A percentile compares a stretch with the other conserved stretches of the same genome.
Conservation (phyloP, 2,329 filamentous ascomycete species). For the Tolypocladium ovalisporum region DNA sequence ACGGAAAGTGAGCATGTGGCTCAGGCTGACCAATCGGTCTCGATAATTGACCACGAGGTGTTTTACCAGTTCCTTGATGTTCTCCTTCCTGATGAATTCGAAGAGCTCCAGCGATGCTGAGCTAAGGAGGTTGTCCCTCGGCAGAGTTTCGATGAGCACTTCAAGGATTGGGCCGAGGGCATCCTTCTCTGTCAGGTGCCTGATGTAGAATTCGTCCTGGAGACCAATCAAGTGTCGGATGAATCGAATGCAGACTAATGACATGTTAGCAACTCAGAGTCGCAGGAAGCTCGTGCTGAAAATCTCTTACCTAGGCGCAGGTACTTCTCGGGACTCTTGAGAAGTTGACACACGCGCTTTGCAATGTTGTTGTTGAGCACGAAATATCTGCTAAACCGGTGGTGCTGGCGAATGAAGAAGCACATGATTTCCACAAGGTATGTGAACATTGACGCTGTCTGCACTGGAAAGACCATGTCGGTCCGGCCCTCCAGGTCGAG, state of each 20-base stretch:
- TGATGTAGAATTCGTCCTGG: slow-evolving; percentile 85
- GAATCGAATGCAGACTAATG: slow-evolving; percentile 75
- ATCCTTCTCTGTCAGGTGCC: slow-evolving; percentile 69
- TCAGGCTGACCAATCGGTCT: slow-evolving; percentile 63
- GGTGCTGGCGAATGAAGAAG: slow-evolving; percentile 87
- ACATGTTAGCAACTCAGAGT: slow-evolving; percentile 9
- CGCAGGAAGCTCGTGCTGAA: slow-evolving; percentile 6
- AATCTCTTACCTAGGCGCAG: slow-evolving; percentile 64
- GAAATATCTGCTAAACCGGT: slow-evolving; percentile 78
- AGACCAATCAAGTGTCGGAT: slow-evolving; percentile 78
- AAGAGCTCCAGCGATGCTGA: slow-evolving; percentile 93
- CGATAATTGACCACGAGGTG: slow-evolving; percentile 79
- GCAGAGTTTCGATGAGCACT: slow-evolving; percentile 75
- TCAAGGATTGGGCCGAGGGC: slow-evolving; percentile 78
- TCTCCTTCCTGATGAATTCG: slow-evolving; percentile 76
- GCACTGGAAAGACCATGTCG: slow-evolving; percentile 62
- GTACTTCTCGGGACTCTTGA: slow-evolving; percentile 80
- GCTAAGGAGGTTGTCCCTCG: slow-evolving; percentile 84
- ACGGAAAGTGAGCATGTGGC: slow-evolving; percentile 77
- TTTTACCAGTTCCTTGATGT: slow-evolving; percentile 68
- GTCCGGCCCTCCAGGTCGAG: slow-evolving; percentile 63
- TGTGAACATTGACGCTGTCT: slow-evolving; percentile 81
- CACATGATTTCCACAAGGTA: slow-evolving; percentile 89
- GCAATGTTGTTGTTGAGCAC: slow-evolving; percentile 71
- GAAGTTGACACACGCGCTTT: slow-evolving; percentile 69